A percentile compares a stretch with the other conserved stretches of the same genome.
Conservation (phyloP, 1,139 yeast genomes). For the Candida dubliniensis region DNA sequence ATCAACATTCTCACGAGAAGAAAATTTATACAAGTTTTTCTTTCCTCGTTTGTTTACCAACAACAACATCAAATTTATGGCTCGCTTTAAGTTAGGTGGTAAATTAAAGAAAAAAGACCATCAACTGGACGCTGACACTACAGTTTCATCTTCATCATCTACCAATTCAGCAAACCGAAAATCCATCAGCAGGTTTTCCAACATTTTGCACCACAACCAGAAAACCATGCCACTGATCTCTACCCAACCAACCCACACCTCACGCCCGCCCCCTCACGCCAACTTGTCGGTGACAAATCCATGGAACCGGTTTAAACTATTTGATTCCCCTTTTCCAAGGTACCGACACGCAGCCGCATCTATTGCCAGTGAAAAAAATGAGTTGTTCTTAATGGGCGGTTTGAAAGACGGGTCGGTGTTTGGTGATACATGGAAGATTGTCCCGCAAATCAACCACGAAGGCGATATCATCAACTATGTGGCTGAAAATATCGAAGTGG, state of each 20-base stretch:
- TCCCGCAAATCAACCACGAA: slow-evolving; percentile 35
- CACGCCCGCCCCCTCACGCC: slow-evolving; percentile 10
- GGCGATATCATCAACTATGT: slow-evolving; percentile 36
- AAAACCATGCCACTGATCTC: slow-evolving; percentile 10
- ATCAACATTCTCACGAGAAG: too few relatives aligned
- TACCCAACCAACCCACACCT: slow-evolving; percentile 2
- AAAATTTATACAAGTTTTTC: too few relatives aligned
- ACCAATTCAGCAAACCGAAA: slow-evolving; percentile 4
- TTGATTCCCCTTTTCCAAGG: slow-evolving; percentile 87
- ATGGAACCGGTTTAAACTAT: slow-evolving; percentile 73
- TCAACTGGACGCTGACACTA: slow-evolving; percentile 4
- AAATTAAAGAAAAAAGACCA: slow-evolving; percentile 9
- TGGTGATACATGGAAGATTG: slow-evolving; percentile 89
- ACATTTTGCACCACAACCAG: slow-evolving; percentile 1
- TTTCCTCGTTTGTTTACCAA: too few relatives aligned
- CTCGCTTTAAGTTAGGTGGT: slow-evolving; percentile 13
- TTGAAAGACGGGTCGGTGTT: slow-evolving; percentile 88
- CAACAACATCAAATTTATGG: slow-evolving; percentile 14
- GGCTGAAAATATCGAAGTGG: slow-evolving; percentile 63
- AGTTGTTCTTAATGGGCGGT: slow-evolving; percentile 91
- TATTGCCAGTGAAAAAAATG: slow-evolving; percentile 75
- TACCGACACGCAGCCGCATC: slow-evolving; percentile 89
- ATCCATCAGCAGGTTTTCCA: neutral
- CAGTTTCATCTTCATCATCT: slow-evolving; percentile 8
- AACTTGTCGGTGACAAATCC: slow-evolving; percentile 44